These are phyloP conservation scores for Backusella mclennaniae DNA, from an alignment of 192 early-diverging fungal species.

Conservation along the genomic window DNA sequence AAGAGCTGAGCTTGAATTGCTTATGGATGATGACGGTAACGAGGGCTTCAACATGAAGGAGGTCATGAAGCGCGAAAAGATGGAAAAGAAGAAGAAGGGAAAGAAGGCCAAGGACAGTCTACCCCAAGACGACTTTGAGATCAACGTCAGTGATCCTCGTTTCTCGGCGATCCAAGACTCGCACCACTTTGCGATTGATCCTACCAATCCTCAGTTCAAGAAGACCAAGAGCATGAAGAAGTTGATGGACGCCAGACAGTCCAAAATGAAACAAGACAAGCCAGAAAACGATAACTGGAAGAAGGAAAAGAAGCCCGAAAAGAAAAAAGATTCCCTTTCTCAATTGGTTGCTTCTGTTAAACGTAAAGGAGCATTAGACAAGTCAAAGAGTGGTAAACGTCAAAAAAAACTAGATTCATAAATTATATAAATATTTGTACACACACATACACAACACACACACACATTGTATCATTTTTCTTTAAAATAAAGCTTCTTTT, in stretches of 20 bases:
- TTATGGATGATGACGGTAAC: slow-evolving; percentile 68
- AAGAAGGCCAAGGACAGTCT: slow-evolving; percentile 53
- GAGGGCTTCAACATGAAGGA: slow-evolving; percentile 90
- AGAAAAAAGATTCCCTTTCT: slow-evolving; percentile 48
- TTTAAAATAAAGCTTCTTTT: background rate
- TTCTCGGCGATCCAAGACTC: slow-evolving; percentile 78
- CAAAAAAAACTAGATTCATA: slow-evolving; percentile 22
- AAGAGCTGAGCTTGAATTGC: slow-evolving; percentile 81
- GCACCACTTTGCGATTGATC: slow-evolving; percentile 92
- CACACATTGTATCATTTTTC: background rate
- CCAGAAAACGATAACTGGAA: slow-evolving; percentile 28
- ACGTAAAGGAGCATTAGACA: slow-evolving; percentile 56
- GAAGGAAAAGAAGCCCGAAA: slow-evolving; percentile 17
- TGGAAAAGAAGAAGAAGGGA: slow-evolving; percentile 52
- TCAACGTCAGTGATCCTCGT: slow-evolving; percentile 83
- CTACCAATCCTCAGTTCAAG: slow-evolving; percentile 91
- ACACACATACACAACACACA: background rate
- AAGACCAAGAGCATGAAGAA: slow-evolving; percentile 80
- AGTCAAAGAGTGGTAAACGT: slow-evolving; percentile 28
- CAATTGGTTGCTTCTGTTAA: slow-evolving; percentile 60
- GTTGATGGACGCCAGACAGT: slow-evolving; percentile 57
- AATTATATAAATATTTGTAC: too few species aligned
- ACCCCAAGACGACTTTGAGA: slow-evolving; percentile 79
- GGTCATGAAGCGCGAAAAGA: slow-evolving; percentile 83
- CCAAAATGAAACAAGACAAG: slow-evolving; percentile 36